These are phyloP conservation scores for Hortaea werneckii DNA, from an alignment of 2,329 filamentous ascomycete species.

Conservation along the genomic window DNA sequence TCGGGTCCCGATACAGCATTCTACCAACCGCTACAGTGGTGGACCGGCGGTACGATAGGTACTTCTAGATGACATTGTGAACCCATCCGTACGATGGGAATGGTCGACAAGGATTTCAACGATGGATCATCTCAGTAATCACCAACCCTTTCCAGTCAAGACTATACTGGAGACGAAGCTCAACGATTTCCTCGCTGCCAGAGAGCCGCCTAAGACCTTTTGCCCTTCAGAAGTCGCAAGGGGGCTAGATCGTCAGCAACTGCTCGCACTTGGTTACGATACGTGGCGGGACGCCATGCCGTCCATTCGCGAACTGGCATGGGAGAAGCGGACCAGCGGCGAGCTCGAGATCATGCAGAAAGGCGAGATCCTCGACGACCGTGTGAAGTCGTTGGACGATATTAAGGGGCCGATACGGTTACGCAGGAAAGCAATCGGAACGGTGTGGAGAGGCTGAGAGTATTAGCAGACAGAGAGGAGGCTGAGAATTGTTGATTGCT, in stretches of 20 bases:
- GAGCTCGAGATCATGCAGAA: slow-evolving; percentile 41
- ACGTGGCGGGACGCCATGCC: slow-evolving; percentile 42
- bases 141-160: not conserved
- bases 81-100: no score
- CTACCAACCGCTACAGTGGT: no score
- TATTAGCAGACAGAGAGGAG: no score
- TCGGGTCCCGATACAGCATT: no score
- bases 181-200: slow-evolving; percentile 12
- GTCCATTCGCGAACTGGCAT: slow-evolving; percentile 31
- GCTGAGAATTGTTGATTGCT: no score
- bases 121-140: no score
- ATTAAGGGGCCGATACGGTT: slow-evolving; percentile 35
- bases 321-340: slow-evolving; percentile 31
- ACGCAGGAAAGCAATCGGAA: not conserved
- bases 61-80: no score
- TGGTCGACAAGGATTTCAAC: no score
- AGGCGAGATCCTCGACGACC: slow-evolving; percentile 29
- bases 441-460: no score
- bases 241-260: slow-evolving; percentile 31
- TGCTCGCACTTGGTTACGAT: slow-evolving; percentile 21
- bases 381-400: slow-evolving; percentile 22
- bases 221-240: slow-evolving; percentile 44
- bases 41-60: no score
- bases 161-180: slow-evolving; percentile 4
- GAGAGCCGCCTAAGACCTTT: slow-evolving; percentile 39